Base-by-base conservation (phyloP, 2,329 filamentous ascomycete genomes). In the Phyllosticta capitalensis region DNA sequence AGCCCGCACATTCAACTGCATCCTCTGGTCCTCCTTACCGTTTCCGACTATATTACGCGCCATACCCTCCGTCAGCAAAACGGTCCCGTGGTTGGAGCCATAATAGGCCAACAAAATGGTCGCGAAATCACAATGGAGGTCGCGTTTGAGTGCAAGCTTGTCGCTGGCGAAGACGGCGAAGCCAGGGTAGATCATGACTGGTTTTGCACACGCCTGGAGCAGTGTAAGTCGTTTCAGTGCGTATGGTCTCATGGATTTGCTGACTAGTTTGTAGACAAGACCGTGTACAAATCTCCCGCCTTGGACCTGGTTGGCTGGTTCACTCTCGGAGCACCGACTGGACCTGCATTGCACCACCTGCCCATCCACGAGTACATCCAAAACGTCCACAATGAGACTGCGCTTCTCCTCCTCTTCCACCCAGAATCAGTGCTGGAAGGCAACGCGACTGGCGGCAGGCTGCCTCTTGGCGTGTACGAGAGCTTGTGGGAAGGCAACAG, bases 1-100 rank as follows among this genome's bases (percentile, higher is more conserved):
- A 84, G 85, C 55, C 83, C 95, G 52, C 87, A 90, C 64, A 84
- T 91, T 59, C 85, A 91, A 66, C 84, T 99, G 19, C 94, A 99
- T 69, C 94, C 94, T 24, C 86, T 99, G 54, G 92, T 96, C 56
- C 87, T 97, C 65, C 89, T 99, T 75, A 95, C 89, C 64, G 94
- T 99, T 68, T 96, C 92, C 66, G 94, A 99, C 74, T 95, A 95
- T 73, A 91, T 97, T 72, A 95, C 92, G 61, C 85, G 94, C 62
- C 92, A 96, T 73, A 89, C 87, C 1, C 81, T 96, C 60, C 85
- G 94, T 61, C 78, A 84, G 56, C 86, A 91, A 67, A 72, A 78
- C 19, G 89, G 89, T 0, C 90, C 91, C 17, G 82, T 96, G 19
- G 83, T 92, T 2, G 94, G 94, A 60, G 91, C 88, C 56, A 80